phyloP scores from a whole-genome alignment of 192 early-diverging fungal genomes.

The Backusella mclennaniae region DNA sequence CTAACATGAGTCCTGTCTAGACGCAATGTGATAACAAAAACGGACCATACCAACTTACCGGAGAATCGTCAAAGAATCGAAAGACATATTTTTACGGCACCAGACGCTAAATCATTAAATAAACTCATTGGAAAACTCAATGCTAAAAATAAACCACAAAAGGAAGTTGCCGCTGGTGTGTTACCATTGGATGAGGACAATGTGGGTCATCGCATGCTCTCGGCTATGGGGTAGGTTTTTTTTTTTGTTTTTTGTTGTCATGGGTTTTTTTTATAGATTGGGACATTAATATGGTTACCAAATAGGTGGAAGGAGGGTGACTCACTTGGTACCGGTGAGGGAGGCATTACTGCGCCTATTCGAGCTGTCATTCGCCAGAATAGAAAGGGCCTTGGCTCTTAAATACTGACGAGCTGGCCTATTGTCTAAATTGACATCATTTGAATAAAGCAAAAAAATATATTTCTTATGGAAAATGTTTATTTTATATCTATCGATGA shows the following conservation, averaged over 20 bases:
- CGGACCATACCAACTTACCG: slow-evolving; percentile 40
- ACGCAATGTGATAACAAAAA: slow-evolving; percentile 27
- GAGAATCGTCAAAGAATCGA: slow-evolving; percentile 39
- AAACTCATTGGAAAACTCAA: background rate
- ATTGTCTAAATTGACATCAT: no score
- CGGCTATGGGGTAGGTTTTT: slow-evolving; percentile 59
- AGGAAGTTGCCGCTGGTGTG: slow-evolving; percentile 49
- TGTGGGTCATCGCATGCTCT: slow-evolving; percentile 66
- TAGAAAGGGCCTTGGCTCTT: slow-evolving; percentile 41
- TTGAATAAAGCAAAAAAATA: no score
- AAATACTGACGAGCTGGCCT: background rate
- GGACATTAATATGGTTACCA: no score
- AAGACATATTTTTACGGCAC: slow-evolving; percentile 34
- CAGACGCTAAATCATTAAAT: slow-evolving; percentile 19
- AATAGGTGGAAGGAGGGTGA: slow-evolving; percentile 48
- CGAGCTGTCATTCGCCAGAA: slow-evolving; percentile 47
- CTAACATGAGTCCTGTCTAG: background rate
- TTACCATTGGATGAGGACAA: slow-evolving; percentile 57
- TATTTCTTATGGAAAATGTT: no score
- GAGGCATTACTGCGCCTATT: slow-evolving; percentile 48
- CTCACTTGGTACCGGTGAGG: slow-evolving; percentile 39
- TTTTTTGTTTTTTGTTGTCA: background rate
- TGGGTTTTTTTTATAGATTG: background rate
- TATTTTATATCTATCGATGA: no score
- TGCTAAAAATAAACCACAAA: background rate